phyloP scores from a whole-genome alignment of 2,329 filamentous ascomycete species.

The Fusarium hainanense region DNA sequence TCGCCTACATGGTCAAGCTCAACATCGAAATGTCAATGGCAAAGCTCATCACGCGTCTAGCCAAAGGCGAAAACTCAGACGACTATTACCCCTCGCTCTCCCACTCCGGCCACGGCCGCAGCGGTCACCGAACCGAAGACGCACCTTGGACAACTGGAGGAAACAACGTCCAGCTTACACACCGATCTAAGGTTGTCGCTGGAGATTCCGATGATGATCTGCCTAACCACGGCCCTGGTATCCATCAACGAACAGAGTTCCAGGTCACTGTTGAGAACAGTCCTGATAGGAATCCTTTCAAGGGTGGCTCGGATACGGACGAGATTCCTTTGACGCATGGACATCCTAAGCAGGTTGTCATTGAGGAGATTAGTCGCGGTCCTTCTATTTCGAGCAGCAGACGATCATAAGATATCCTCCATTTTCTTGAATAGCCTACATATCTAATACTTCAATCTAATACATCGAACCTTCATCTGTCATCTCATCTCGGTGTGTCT shows the following conservation, averaged over 20 bases:
- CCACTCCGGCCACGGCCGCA: constrained; percentile 26
- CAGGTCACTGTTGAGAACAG: constrained; percentile 38
- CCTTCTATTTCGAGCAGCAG: constrained; percentile 24
- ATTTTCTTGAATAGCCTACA: not conserved
- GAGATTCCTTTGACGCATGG: constrained; percentile 42
- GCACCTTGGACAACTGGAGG: constrained; percentile 25
- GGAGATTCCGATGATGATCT: constrained; percentile 39
- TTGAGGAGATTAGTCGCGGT: constrained; percentile 20
- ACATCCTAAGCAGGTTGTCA: constrained; percentile 29
- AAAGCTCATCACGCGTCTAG: constrained; percentile 58
- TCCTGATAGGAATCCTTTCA: constrained; percentile 8
- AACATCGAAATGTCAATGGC: constrained; percentile 68
- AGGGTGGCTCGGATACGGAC: not conserved
- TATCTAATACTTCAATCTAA: not conserved
- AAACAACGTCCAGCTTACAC: constrained; percentile 26
- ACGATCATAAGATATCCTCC: not conserved
- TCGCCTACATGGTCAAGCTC: constrained; percentile 64
- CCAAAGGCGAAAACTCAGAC: constrained; percentile 31
- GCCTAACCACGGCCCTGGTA: constrained; percentile 15
- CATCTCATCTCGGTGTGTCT: too few relatives aligned
- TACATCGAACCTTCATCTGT: not conserved
- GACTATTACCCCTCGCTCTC: constrained; percentile 38
- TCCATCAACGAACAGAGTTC: constrained; percentile 38
- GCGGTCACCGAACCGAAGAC: constrained; percentile 12
- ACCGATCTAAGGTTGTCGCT: constrained; percentile 37